Percentiles rank a stretch among this genome's conserved stretches.
Evolutionary conservation across 768 basidiomycete genomes (phyloP).

Genomic region (Psilocybe tampanensis): DNA sequence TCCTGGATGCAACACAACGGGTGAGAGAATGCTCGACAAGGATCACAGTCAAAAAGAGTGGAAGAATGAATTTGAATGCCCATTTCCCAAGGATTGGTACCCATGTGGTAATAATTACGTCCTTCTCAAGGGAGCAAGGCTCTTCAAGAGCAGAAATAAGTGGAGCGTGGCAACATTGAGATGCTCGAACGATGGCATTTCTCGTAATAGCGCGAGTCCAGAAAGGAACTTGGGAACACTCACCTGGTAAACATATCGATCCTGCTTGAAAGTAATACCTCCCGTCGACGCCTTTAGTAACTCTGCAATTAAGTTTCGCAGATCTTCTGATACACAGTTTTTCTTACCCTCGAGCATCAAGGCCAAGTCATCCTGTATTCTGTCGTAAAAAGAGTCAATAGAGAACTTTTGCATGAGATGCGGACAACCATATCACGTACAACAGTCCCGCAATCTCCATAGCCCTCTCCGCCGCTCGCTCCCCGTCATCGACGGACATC

Average conservation of each 20-base stretch:
- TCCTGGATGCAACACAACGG: slow-evolving; percentile 38
- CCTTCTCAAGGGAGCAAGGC: not conserved
- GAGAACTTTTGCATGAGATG: not conserved
- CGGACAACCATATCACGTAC: slow-evolving; percentile 37
- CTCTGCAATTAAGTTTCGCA: not conserved
- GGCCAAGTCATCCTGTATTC: slow-evolving; percentile 60
- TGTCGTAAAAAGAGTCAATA: slow-evolving; percentile 19
- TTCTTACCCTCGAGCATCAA: slow-evolving; percentile 59
- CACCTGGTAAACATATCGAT: slow-evolving; percentile 65
- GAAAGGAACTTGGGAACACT: slow-evolving; percentile 22
- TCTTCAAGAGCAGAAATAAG: slow-evolving; percentile 2
- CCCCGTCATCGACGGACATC: slow-evolving; percentile 32
- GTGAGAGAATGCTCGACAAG: not conserved
- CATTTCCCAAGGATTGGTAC: not conserved
- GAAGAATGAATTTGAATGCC: not conserved
- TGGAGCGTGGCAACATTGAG: slow-evolving; percentile 8
- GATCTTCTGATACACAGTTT: not conserved
- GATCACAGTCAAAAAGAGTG: not conserved
- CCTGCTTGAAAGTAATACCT: slow-evolving; percentile 78
- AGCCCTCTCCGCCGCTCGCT: slow-evolving; percentile 48
- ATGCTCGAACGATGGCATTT: not conserved
- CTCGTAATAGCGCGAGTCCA: not conserved
- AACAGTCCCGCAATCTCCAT: slow-evolving; percentile 64
- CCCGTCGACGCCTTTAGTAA: slow-evolving; percentile 58
- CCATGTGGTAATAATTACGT: slow-evolving; percentile 18